phyloP scores from a whole-genome alignment of 2,329 filamentous ascomycete genomes.

The Aspergillus luchuensis region DNA sequence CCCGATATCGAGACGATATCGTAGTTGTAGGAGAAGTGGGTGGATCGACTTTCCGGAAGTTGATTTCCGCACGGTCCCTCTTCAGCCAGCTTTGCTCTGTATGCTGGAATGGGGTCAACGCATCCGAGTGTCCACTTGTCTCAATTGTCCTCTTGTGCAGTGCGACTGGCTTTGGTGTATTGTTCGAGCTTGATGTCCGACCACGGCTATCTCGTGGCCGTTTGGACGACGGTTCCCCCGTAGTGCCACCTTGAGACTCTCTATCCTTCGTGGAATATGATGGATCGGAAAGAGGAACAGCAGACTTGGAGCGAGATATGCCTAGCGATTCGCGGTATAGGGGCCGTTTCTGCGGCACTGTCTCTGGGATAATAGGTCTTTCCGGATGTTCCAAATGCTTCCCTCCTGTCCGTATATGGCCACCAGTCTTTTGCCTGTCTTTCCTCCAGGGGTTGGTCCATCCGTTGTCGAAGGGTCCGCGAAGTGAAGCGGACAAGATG shows the following conservation, averaged over 20 bases:
- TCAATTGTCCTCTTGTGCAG: neutral
- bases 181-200: slow-evolving; percentile 7
- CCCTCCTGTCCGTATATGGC: neutral
- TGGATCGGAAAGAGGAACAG: neutral
- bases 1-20: slow-evolving; percentile 23
- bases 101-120: slow-evolving; percentile 6
- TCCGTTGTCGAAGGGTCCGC: slow-evolving; percentile 46
- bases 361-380: slow-evolving; percentile 31
- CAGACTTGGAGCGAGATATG: slow-evolving; percentile 2
- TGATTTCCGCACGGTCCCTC: slow-evolving; percentile 30
- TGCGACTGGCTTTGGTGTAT: slow-evolving; percentile 9
- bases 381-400: slow-evolving; percentile 10
- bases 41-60: slow-evolving; percentile 37
- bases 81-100: slow-evolving; percentile 30
- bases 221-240: neutral
- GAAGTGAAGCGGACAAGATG: slow-evolving; percentile 49
- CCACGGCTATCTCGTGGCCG: neutral
- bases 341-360: slow-evolving; percentile 27
- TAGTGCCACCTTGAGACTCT: neutral
- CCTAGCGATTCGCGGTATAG: slow-evolving; percentile 20
- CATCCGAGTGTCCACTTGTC: neutral
- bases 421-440: slow-evolving; percentile 16
- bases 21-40: slow-evolving; percentile 39
- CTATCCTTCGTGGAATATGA: neutral
- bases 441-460: slow-evolving; percentile 53